Conservation (phyloP, 2,329 filamentous ascomycete genomes). For the Dryadomyces sulphureus region DNA sequence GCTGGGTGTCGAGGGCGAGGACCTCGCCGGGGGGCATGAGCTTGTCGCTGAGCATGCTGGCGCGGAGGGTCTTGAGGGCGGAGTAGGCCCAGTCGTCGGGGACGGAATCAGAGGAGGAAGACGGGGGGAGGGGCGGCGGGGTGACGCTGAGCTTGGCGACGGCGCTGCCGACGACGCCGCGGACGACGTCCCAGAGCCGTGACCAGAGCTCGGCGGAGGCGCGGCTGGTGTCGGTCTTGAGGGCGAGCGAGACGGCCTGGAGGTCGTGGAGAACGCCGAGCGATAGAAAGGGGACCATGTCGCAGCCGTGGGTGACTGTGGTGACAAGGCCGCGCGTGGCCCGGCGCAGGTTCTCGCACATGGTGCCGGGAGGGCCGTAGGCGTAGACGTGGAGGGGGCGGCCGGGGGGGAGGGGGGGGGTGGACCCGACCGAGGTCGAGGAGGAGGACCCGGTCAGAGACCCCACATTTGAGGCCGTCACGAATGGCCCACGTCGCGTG, state of each 20-base stretch:
- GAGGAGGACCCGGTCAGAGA: constrained; percentile 10
- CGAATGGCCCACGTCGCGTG: constrained; percentile 29
- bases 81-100: constrained; percentile 58
- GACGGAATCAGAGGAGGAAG: neutral
- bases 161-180: constrained; percentile 42
- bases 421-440: constrained; percentile 14
- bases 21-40: constrained; percentile 64
- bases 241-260: constrained; percentile 55
- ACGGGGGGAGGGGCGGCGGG: neutral
- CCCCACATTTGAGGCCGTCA: constrained; percentile 37
- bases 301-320: constrained; percentile 56
- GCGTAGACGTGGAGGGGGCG: constrained; percentile 67
- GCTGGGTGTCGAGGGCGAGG: constrained; percentile 54
- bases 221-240: constrained; percentile 55
- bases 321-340: constrained; percentile 63
- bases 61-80: constrained; percentile 49
- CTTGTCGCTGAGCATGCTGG: constrained; percentile 54
- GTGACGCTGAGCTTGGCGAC: constrained; percentile 23
- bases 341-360: constrained; percentile 54
- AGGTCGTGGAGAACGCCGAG: constrained; percentile 62
- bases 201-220: constrained; percentile 52
- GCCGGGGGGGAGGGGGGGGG: constrained; percentile 49
- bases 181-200: constrained; percentile 37
- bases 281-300: constrained; percentile 60
- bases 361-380: constrained; percentile 59